Evolutionary conservation across 331 rosid species (phyloP), one percentile per base, ranked within the genome.

Genomic region (Stylosanthes scabra): DNA sequence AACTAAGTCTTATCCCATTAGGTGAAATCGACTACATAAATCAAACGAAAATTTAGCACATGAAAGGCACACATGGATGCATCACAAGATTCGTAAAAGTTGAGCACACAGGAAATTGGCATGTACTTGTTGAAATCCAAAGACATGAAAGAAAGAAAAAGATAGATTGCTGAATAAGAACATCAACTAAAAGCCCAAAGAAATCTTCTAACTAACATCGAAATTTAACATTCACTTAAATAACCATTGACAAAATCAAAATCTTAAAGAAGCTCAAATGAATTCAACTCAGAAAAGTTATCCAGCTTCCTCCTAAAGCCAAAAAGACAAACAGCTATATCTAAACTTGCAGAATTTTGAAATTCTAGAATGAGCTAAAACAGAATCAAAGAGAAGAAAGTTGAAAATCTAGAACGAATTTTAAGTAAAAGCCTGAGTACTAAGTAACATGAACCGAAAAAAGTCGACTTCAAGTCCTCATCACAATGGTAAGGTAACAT

Each of bases 91-190:
- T 34, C 6, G 39, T 34, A 34, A 15, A 34, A 14, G 31, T 42
- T 29, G 55, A 63, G 63, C 25, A 9, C 73, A 45, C 14, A 45
- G 63, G 39, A 78, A 52, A 70, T 52, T n/a, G 2, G 34, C 7
- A 6, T 42, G 46, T 7, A 11, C 58, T 59, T 31, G 50, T 11
- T 34, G 20, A 54, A 40, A 37, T 59, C 68, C 66, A 67, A 12
- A 61, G 44, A 64, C 9, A 56, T 11, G 10, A 63, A 72, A 41
- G 28, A 70, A 31, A 68, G 64, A 67, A 13, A 55, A 11, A 12
- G 52, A 47, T 41, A 31, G 51, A 77, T 25, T 6, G 42, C 44
- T 40, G 27, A 61, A 77, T 8, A 63, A 46, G 31, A 70, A 66
- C 55, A 16, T 4, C 7, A 7, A 42, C 63, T 40, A 49, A 16